Evolutionary conservation across 805 yeast species (phyloP), one percentile per base, ranked within the genome.

Genomic region (Spathaspora arborariae): DNA sequence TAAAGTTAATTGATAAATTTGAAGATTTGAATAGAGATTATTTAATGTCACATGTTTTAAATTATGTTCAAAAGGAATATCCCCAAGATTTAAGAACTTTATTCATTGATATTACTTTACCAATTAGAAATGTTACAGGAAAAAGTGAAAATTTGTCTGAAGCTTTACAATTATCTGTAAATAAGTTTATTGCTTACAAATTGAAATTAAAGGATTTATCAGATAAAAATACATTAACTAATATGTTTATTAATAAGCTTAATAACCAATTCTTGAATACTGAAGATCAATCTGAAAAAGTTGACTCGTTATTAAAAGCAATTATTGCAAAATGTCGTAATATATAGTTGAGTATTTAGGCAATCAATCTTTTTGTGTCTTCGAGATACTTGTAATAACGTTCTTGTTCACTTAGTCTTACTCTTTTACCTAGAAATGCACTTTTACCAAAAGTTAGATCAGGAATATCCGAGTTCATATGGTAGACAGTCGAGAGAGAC

Each of bases 1-100:
- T 90, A 45, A 56, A 58, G 1, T 61, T 88, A n/a, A 73, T 91
- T 56, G 92, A 85, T 60, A 68, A 78, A 52, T 91, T 85, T 65
- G 75, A 73, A 3, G 83, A 79, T 48, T 74, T 92, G 57, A 84
- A 88, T 58, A 78, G 92, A 61, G 75, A 69, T 20, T 77, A 88
- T 60, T 68, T 91, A 56, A 74, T 81, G 51, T 74, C 72, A 48
- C 94, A 88, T 62, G 76, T 88, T 8, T 64, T 88, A 33, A 71
- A 73, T 43, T 77, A 73, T 56, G 65, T 87, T 53, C 74, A 74
- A 52, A 56, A 59, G 11, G 68, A 72, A 33, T 70, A 68, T 46
- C 65, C 74, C 13, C 52, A 65, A 5, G 70, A 70, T 48, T 54
- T 66, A 4, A 70, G 74, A 47, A 69, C 79, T 19, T 49, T 76